Percentiles rank a stretch among this genome's conserved stretches.
Conservation (phyloP, 495 filamentous ascomycete species). For the Hypoxylon fuscum region DNA sequence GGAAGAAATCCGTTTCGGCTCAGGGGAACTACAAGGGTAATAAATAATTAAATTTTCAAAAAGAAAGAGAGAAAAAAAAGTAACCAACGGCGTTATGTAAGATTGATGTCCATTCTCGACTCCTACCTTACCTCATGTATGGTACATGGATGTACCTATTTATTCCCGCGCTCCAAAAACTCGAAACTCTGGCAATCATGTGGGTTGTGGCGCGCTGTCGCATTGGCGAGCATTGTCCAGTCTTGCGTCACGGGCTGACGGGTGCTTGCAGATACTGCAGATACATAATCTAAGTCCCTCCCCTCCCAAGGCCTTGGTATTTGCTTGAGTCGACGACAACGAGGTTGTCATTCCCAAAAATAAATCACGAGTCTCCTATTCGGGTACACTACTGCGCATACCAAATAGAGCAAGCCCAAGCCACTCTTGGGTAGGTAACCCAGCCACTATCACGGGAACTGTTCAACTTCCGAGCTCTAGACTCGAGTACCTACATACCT, state of each 20-base stretch:
- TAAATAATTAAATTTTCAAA: not conserved
- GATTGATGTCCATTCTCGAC: not conserved
- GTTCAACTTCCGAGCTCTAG: slow-evolving; percentile 4
- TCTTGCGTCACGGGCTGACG: slow-evolving; percentile 22
- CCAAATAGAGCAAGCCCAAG: not conserved
- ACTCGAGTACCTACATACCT: not conserved
- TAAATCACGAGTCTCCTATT: not conserved
- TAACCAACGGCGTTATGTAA: not conserved
- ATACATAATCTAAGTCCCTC: slow-evolving; percentile 4
- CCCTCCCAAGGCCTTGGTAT: slow-evolving; percentile 24
- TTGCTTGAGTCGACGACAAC: slow-evolving; percentile 24
- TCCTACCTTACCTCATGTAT: not conserved
- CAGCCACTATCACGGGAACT: slow-evolving; percentile 1
- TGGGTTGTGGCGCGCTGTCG: slow-evolving; percentile 9
- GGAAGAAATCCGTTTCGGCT: slow-evolving; percentile 18
- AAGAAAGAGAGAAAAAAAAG: too few species aligned
- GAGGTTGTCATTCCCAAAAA: not conserved
- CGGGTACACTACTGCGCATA: not conserved
- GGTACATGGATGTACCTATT: not conserved
- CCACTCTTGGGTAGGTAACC: slow-evolving; percentile 1
- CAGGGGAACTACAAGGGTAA: not conserved
- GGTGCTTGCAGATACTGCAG: slow-evolving; percentile 28
- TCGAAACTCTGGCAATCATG: not conserved
- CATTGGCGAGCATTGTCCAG: slow-evolving; percentile 11
- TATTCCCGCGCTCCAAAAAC: not conserved